These are phyloP conservation scores for Viola odorata DNA, from an alignment of 345 rosid genomes.

Conservation along the genomic window DNA sequence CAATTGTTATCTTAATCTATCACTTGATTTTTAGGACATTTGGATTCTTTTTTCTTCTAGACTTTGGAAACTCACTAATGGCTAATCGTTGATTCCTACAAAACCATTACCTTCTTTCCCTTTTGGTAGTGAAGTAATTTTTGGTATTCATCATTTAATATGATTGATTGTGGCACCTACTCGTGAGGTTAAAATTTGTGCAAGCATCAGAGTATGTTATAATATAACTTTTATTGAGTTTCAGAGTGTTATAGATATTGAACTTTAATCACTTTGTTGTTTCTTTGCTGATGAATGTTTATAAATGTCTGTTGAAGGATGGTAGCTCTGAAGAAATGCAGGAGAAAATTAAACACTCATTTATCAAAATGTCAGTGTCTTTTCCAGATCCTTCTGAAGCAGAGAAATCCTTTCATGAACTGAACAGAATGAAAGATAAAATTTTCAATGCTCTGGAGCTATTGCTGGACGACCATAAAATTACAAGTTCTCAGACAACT, in stretches of 20 bases:
- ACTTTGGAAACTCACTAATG: no score
- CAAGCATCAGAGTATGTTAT: not conserved
- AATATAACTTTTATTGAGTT: not conserved
- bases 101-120: no score
- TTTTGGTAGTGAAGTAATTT: no score
- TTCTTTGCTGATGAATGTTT: conserved; percentile 4
- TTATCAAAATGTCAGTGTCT: conserved; percentile 64
- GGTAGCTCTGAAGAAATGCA: conserved; percentile 43
- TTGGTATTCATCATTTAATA: no score
- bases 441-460: conserved; percentile 47
- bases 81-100: no score
- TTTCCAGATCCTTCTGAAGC: conserved; percentile 76
- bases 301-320: conserved; percentile 41
- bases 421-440: conserved; percentile 60
- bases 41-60: no score
- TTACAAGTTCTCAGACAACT: conserved; percentile 29
- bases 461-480: conserved; percentile 47
- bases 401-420: conserved; percentile 55
- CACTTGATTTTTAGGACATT: no score
- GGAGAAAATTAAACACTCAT: conserved; percentile 36
- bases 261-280: not conserved
- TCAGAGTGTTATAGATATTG: not conserved
- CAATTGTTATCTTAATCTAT: no score
- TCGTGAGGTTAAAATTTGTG: no score
- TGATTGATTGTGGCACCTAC: not conserved